Evolutionary conservation across 768 basidiomycete species (phyloP).

Genomic region (Auriscalpium orientale): DNA sequence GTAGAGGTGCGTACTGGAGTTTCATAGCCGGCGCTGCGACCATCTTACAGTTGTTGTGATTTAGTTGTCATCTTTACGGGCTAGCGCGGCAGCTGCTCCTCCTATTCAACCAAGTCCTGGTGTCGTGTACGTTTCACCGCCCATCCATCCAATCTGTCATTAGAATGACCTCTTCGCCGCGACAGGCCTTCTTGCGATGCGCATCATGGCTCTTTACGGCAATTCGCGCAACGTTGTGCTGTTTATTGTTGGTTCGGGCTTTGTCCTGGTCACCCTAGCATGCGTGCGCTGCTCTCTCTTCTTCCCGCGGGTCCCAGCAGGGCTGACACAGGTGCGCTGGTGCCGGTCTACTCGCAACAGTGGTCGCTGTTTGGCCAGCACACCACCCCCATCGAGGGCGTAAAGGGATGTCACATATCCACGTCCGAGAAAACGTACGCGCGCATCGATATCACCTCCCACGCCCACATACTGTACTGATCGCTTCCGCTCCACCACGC

Average conservation of each 20-base stretch:
- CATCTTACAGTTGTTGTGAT: conserved; percentile 29
- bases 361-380: conserved; percentile 36
- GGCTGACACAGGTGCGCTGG: background rate
- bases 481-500: background rate
- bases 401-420: conserved; percentile 16
- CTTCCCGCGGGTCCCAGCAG: background rate
- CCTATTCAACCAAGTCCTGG: conserved; percentile 36
- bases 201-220: conserved; percentile 44
- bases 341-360: conserved; percentile 19
- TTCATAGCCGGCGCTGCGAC: too few species aligned
- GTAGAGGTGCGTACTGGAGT: conserved; percentile 12
- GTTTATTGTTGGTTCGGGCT: conserved; percentile 27
- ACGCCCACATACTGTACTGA: background rate
- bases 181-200: conserved; percentile 36
- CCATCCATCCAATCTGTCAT: background rate
- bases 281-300: conserved; percentile 26
- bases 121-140: conserved; percentile 32
- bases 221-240: conserved; percentile 31
- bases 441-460: background rate
- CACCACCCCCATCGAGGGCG: background rate
- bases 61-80: conserved; percentile 16
- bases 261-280: conserved; percentile 24
- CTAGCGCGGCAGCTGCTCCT: conserved; percentile 35
- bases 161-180: background rate
- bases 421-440: conserved; percentile 18